phyloP scores from a whole-genome alignment of 2,329 filamentous ascomycete genomes.

The Colletotrichum spaethianum region DNA sequence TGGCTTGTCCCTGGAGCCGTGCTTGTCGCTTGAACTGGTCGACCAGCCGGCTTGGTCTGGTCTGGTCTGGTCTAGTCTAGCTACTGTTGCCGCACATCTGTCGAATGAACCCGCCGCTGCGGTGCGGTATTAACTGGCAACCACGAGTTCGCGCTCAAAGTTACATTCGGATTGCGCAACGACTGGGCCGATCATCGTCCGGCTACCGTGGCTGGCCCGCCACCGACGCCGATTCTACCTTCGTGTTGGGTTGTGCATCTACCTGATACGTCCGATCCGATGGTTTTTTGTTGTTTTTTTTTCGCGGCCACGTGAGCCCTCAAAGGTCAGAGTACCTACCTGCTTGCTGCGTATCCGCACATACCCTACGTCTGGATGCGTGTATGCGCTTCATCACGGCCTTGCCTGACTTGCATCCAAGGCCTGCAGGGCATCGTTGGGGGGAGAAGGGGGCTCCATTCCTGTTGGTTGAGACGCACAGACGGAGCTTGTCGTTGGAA shows the following conservation, averaged over 20 bases:
- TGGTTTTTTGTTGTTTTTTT: conserved; percentile 1
- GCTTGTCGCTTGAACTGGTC: conserved; percentile 18
- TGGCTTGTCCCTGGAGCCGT: conserved; percentile 17
- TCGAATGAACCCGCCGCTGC: conserved; percentile 8
- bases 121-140: conserved; percentile 35
- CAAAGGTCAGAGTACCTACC: conserved; percentile 7
- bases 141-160: conserved; percentile 21
- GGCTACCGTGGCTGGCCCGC: conserved; percentile 27
- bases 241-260: conserved; percentile 31
- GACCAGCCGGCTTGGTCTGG: not conserved
- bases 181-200: conserved; percentile 24
- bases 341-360: conserved; percentile 6
- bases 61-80: conserved; percentile 2
- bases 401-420: conserved; percentile 38
- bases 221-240: conserved; percentile 23
- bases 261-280: conserved; percentile 37
- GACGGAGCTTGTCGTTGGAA: conserved; percentile 37
- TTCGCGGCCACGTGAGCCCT: conserved; percentile 33
- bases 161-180: conserved; percentile 17
- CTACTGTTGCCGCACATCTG: not conserved
- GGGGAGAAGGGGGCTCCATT: conserved; percentile 30
- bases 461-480: conserved; percentile 41
- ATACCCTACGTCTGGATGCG: conserved; percentile 1
- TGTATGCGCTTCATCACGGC: conserved; percentile 22
- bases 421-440: conserved; percentile 33